These are phyloP conservation scores for Kazachstania sp. DNA, from an alignment of 1,139 yeast genomes.

Conservation along the genomic window DNA sequence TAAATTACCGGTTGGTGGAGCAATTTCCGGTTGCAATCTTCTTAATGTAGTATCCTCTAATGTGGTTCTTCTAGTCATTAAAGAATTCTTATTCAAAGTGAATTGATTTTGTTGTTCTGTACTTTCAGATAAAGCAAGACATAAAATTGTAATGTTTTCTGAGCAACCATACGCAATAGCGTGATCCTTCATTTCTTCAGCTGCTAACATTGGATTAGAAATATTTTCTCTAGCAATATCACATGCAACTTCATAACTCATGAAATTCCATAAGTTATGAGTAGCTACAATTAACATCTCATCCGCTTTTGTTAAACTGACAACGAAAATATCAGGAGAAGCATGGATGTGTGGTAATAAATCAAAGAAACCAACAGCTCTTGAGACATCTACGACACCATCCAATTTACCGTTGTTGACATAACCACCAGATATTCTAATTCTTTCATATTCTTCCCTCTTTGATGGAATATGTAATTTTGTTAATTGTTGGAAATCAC, in stretches of 20 bases:
- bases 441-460: constrained; percentile 73
- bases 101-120: constrained; percentile 40
- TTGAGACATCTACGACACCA: constrained; percentile 71
- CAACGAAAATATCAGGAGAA: constrained; percentile 67
- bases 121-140: constrained; percentile 50
- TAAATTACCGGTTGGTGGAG: constrained; percentile 89
- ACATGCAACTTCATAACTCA: constrained; percentile 78
- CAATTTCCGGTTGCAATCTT: constrained; percentile 82
- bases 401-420: constrained; percentile 84
- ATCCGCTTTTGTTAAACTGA: constrained; percentile 58
- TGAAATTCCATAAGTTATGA: constrained; percentile 74
- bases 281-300: constrained; percentile 86
- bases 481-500: constrained; percentile 67
- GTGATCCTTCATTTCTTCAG: constrained; percentile 86
- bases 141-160: constrained; percentile 78
- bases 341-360: constrained; percentile 83
- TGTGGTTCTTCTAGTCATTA: constrained; percentile 38
- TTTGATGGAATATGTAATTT: constrained; percentile 79
- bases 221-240: constrained; percentile 81
- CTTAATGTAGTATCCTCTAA: constrained; percentile 74
- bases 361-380: constrained; percentile 88
- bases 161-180: constrained; percentile 88
- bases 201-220: constrained; percentile 83
- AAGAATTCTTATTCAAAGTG: constrained; percentile 31
- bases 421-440: constrained; percentile 84